These are phyloP conservation scores for Dryas alaskensis DNA, from an alignment of 306 rosid species.

Conservation along the genomic window DNA sequence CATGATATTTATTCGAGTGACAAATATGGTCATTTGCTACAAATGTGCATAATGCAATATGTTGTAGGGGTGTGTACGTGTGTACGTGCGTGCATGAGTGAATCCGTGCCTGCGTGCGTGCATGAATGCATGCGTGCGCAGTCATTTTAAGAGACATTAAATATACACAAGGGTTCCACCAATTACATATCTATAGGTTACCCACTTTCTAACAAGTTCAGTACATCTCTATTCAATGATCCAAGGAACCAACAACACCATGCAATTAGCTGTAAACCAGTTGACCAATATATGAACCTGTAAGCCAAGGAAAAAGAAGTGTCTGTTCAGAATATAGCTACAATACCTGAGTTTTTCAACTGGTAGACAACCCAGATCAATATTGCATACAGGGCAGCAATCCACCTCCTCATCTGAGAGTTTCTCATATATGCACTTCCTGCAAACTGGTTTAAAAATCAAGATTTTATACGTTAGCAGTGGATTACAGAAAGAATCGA, in stretches of 20 bases:
- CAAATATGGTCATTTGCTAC: conserved; percentile 1
- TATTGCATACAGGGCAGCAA: conserved; percentile 80
- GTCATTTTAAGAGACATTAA: no score
- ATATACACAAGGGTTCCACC: no score
- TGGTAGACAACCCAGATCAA: conserved; percentile 86
- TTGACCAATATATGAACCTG: neutral
- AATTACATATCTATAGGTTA: neutral
- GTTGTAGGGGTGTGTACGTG: neutral
- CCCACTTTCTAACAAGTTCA: neutral
- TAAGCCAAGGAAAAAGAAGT: no score
- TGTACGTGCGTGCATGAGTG: no score
- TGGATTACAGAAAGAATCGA: conserved; percentile 12
- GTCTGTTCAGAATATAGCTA: neutral
- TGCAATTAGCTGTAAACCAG: neutral
- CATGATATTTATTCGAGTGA: neutral
- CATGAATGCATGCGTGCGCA: no score
- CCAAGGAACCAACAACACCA: neutral
- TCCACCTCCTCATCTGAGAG: conserved; percentile 84
- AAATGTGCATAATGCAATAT: neutral
- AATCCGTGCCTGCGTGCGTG: no score
- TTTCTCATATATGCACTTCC: conserved; percentile 80
- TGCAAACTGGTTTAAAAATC: conserved; percentile 70
- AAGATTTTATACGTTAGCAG: conserved; percentile 27
- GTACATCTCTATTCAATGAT: neutral
- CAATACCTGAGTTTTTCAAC: conserved; percentile 83